Evolutionary conservation across 139 green algal species (phyloP).

Genomic region (Limnomonas spitsbergensis): DNA sequence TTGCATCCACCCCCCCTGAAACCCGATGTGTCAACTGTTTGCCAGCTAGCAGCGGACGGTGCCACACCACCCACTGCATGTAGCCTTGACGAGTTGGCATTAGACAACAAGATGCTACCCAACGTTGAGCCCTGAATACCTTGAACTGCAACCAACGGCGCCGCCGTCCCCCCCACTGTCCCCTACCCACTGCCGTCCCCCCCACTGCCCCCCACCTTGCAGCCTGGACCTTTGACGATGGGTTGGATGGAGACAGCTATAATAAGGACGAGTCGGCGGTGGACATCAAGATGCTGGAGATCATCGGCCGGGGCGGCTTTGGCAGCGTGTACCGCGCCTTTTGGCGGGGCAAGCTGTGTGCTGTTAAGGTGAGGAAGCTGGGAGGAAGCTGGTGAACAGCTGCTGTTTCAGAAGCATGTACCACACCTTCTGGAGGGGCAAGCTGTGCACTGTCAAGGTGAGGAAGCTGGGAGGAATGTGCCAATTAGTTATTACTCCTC

Average conservation of each 20-base stretch:
- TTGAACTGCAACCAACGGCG: no score
- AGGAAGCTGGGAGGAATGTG: constrained; percentile 36
- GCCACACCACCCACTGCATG: no score
- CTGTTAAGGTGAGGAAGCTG: constrained; percentile 48
- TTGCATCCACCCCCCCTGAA: no score
- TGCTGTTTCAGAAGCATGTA: constrained; percentile 45
- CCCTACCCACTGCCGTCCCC: no score
- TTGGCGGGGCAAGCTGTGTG: constrained; percentile 27
- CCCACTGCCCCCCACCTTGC: no score
- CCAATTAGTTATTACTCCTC: constrained; percentile 39
- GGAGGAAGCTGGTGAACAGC: constrained; percentile 39
- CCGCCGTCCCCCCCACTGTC: no score
- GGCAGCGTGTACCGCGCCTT: constrained; percentile 40
- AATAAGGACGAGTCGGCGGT: background rate
- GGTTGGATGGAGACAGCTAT: background rate
- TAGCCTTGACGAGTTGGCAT: no score
- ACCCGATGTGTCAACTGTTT: no score
- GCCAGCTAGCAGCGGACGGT: no score
- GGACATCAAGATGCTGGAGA: constrained; percentile 43
- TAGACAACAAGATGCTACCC: no score
- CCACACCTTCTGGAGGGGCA: constrained; percentile 24
- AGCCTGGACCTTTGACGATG: background rate
- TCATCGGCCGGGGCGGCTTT: constrained; percentile 46
- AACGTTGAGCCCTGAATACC: no score
- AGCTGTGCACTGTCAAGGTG: constrained; percentile 46